Conservation (phyloP, 2,329 filamentous ascomycete genomes). For the Cercospora citrullina region DNA sequence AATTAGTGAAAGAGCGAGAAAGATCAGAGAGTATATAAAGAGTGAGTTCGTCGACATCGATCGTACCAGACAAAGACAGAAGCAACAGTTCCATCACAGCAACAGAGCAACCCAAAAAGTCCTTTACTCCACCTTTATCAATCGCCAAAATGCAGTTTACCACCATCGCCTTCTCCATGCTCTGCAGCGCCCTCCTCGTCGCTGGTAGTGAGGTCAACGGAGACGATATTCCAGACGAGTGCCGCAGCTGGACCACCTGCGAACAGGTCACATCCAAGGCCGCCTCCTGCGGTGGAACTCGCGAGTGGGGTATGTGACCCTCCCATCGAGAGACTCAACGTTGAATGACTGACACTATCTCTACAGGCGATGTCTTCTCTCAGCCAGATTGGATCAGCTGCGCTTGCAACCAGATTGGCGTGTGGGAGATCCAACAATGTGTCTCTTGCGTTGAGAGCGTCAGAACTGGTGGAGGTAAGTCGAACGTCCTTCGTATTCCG, state of each 20-base stretch:
- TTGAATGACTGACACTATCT: neutral
- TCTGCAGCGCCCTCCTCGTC: neutral
- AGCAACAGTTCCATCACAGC: neutral
- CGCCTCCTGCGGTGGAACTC: neutral
- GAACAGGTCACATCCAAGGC: neutral
- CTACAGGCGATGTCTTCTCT: neutral
- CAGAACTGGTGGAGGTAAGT: too few species aligned
- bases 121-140: neutral
- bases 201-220: constrained; percentile 1
- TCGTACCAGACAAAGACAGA: neutral
- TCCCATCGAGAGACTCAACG: neutral
- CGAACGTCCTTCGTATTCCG: too few species aligned
- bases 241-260: too few species aligned
- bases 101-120: neutral
- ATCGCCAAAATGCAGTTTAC: constrained; percentile 1
- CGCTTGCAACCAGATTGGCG: neutral
- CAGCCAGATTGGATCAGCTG: neutral
- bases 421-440: neutral
- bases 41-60: neutral
- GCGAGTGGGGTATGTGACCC: neutral
- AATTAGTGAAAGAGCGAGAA: neutral
- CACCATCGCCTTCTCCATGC: neutral
- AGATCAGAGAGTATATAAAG: neutral
- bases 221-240: neutral
- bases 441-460: too few species aligned